phyloP scores from a whole-genome alignment of 176 grass and related monocot species.

The Cocos nucifera region DNA sequence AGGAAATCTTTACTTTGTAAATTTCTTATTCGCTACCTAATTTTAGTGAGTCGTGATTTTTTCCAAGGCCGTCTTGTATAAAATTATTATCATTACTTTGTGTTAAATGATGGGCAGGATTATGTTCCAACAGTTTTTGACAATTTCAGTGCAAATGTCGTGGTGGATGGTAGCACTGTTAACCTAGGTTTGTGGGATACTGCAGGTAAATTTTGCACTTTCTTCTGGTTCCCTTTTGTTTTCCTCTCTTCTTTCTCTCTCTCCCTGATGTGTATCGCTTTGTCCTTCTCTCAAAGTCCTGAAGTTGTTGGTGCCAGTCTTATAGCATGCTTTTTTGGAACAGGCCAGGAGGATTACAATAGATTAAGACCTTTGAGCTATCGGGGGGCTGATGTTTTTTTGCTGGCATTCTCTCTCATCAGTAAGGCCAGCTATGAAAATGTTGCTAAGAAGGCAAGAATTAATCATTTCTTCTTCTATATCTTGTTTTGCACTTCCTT shows the following conservation, averaged over 20 bases:
- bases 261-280: neutral
- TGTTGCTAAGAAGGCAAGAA: slow-evolving; percentile 76
- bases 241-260: neutral
- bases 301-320: too few species aligned
- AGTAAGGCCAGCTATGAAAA: slow-evolving; percentile 77
- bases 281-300: too few species aligned
- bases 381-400: slow-evolving; percentile 69
- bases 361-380: slow-evolving; percentile 75
- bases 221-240: neutral
- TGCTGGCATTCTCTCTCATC: slow-evolving; percentile 74
- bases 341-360: slow-evolving; percentile 80
- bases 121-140: slow-evolving; percentile 74
- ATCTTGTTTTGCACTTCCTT: neutral
- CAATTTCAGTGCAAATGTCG: slow-evolving; percentile 71
- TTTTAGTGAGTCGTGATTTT: too few species aligned
- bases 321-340: slow-evolving; percentile 1
- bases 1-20: too few species aligned
- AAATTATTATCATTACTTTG: too few species aligned
- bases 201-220: slow-evolving; percentile 34
- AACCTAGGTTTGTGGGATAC: slow-evolving; percentile 71
- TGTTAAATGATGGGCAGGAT: slow-evolving; percentile 23
- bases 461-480: slow-evolving; percentile 1
- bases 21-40: too few species aligned
- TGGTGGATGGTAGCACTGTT: slow-evolving; percentile 71
- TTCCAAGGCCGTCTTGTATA: too few species aligned